Percentiles rank a stretch among this genome's conserved stretches.
Evolutionary conservation across 768 basidiomycete species (phyloP).

Genomic region (Leucocoprinus birnbaumii): DNA sequence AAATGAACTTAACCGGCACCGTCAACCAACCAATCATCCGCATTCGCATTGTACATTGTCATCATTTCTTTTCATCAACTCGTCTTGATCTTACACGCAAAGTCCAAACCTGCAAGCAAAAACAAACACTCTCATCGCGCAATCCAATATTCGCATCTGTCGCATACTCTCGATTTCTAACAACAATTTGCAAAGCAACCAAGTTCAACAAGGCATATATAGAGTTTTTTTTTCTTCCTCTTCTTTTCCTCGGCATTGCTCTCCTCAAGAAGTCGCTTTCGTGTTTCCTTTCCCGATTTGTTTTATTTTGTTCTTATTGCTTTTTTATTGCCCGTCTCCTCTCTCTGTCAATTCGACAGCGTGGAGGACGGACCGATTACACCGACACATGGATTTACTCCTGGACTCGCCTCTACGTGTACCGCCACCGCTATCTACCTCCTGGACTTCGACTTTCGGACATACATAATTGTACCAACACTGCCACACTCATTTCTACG

Average conservation of each 20-base stretch:
- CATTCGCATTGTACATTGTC: constrained; percentile 4
- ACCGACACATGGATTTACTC: background rate
- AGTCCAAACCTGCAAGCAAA: background rate
- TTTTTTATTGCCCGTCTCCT: constrained; percentile 7
- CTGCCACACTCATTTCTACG: background rate
- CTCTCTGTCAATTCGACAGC: too few relatives aligned
- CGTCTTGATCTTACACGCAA: background rate
- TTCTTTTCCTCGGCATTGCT: background rate
- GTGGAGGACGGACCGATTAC: background rate
- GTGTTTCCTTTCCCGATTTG: background rate
- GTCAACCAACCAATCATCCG: background rate
- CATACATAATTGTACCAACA: background rate
- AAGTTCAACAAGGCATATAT: constrained; percentile 4
- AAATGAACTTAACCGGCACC: background rate
- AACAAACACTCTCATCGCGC: background rate
- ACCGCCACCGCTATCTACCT: background rate
- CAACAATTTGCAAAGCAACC: background rate
- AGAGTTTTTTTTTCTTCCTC: background rate
- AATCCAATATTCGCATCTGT: background rate
- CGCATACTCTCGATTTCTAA: too few relatives aligned
- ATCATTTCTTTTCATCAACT: background rate
- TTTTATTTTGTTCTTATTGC: constrained; percentile 10
- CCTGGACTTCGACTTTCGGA: background rate
- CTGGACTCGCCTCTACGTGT: background rate
- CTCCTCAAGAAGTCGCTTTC: background rate